These are phyloP conservation scores for Metarhizium album DNA, from an alignment of 2,329 filamentous ascomycete species.

Conservation along the genomic window DNA sequence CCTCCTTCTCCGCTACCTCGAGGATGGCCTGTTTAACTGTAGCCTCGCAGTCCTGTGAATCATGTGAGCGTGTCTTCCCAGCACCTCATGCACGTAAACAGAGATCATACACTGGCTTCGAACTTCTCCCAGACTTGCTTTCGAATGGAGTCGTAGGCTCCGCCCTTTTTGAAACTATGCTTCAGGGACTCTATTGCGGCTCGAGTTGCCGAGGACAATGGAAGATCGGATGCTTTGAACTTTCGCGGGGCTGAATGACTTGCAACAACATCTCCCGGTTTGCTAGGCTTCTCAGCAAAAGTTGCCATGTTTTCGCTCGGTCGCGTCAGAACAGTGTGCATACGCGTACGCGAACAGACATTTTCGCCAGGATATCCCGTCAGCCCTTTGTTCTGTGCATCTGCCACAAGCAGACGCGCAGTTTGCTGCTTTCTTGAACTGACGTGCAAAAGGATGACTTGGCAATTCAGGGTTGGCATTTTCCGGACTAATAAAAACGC, in stretches of 20 bases:
- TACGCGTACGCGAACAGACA: background rate
- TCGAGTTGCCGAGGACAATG: conserved; percentile 61
- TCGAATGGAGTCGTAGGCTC: conserved; percentile 67
- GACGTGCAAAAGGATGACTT: background rate
- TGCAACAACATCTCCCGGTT: conserved; percentile 10
- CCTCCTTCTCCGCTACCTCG: conserved; percentile 59
- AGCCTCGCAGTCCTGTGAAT: conserved; percentile 54
- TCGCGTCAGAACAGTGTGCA: background rate
- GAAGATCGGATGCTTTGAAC: conserved; percentile 65
- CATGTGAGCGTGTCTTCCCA: conserved; percentile 3
- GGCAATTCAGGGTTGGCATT: background rate
- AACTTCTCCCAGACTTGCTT: conserved; percentile 71
- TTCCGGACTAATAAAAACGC: background rate
- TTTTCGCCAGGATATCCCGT: background rate
- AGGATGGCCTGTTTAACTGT: conserved; percentile 57
- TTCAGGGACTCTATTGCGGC: conserved; percentile 63
- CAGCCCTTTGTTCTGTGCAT: background rate
- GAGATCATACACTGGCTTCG: conserved; percentile 48
- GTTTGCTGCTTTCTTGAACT: background rate
- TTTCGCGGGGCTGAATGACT: conserved; percentile 26
- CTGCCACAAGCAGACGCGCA: background rate
- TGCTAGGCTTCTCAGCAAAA: conserved; percentile 14
- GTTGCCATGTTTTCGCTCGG: conserved; percentile 15
- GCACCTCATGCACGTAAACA: background rate
- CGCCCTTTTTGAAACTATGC: conserved; percentile 80